These are phyloP conservation scores for Fusarium globosum DNA, from an alignment of 2,329 filamentous ascomycete species.

Conservation along the genomic window DNA sequence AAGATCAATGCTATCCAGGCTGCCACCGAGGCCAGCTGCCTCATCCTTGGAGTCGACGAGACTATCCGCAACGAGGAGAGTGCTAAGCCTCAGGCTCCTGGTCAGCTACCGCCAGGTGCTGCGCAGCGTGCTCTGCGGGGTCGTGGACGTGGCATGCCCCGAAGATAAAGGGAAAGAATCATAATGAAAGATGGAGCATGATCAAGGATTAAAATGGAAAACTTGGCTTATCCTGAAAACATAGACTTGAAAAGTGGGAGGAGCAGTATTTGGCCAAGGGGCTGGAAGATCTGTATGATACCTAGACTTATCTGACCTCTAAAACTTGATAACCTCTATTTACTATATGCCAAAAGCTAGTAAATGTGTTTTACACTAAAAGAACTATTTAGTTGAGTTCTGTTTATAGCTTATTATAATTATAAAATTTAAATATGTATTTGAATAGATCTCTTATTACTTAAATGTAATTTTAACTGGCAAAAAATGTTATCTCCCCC, in stretches of 20 bases:
- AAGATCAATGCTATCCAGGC: conserved; percentile 98
- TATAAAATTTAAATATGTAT: too few species aligned
- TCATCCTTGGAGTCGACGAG: conserved; percentile 97
- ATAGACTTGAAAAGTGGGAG: conserved; percentile 30
- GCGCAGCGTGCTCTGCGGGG: conserved; percentile 89
- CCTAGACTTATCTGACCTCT: conserved; percentile 45
- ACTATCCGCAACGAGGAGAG: conserved; percentile 99
- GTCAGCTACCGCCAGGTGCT: conserved; percentile 80
- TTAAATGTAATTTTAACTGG: background rate
- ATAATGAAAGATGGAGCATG: conserved; percentile 35
- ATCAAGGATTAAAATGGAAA: conserved; percentile 34
- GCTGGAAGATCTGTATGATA: conserved; percentile 53
- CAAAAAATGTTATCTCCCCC: background rate
- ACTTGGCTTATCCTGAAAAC: conserved; percentile 24
- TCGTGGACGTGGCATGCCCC: conserved; percentile 86
- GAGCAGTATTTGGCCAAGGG: conserved; percentile 30
- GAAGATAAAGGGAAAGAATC: conserved; percentile 64
- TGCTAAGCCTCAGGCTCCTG: conserved; percentile 82
- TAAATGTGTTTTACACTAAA: background rate
- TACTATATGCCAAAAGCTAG: background rate
- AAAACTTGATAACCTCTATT: conserved; percentile 43
- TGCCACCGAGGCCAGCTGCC: conserved; percentile 91
- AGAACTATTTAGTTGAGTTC: background rate
- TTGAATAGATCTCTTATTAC: too few species aligned
- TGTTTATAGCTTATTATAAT: too few species aligned